phyloP scores from a whole-genome alignment of 2,329 filamentous ascomycete species.

The Penicillium concentricum region DNA sequence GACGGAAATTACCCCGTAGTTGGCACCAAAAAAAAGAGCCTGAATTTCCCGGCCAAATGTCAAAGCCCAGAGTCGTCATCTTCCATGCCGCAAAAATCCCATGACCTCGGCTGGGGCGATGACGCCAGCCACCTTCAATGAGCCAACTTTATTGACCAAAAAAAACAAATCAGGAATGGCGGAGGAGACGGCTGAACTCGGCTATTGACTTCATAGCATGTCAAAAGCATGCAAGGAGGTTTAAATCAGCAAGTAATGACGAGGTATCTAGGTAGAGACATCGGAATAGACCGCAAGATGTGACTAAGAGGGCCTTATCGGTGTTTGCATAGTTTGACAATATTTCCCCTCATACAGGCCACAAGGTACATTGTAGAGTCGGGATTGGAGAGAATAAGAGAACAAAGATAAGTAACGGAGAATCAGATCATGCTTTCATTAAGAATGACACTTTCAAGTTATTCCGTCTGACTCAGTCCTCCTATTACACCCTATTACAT shows the following conservation, averaged over 20 bases:
- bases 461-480: slow-evolving; percentile 24
- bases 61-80: slow-evolving; percentile 2
- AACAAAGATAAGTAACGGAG: background rate
- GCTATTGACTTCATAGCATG: background rate
- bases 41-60: background rate
- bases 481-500: slow-evolving; percentile 10
- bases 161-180: background rate
- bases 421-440: background rate
- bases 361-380: slow-evolving; percentile 7
- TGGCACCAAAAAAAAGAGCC: background rate
- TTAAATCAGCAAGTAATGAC: background rate
- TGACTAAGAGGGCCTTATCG: slow-evolving; percentile 7
- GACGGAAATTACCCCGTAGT: background rate
- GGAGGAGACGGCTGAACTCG: background rate
- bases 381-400: slow-evolving; percentile 3
- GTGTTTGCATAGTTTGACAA: slow-evolving; percentile 7
- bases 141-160: slow-evolving; percentile 4
- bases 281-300: background rate
- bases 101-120: slow-evolving; percentile 4
- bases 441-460: slow-evolving; percentile 1
- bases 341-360: slow-evolving; percentile 4
- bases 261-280: too few relatives aligned
- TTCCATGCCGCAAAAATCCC: background rate
- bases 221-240: background rate
- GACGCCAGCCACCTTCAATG: slow-evolving; percentile 1